A percentile compares a stretch with the other conserved stretches of the same genome.
Evolutionary conservation across 371 early-diverging fungal genomes (phyloP).

Genomic region (Syncephalis fuscata): DNA sequence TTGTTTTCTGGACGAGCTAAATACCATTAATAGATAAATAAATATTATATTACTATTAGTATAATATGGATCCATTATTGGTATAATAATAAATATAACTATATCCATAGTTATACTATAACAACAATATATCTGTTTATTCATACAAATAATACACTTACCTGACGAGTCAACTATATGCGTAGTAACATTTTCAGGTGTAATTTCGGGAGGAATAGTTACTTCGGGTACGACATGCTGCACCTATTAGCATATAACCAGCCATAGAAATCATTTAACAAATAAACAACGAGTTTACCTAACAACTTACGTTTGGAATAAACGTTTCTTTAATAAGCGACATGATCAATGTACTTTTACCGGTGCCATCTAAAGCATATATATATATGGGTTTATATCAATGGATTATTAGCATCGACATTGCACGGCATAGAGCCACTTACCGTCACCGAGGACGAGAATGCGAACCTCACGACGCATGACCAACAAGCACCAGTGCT

Average conservation of each 20-base stretch:
- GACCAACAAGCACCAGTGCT: not conserved
- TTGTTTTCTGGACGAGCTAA: slow-evolving; percentile 72
- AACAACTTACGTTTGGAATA: slow-evolving; percentile 62
- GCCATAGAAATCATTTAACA: not conserved
- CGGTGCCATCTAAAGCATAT: slow-evolving; percentile 56
- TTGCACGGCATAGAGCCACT: slow-evolving; percentile 4
- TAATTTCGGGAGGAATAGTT: slow-evolving; percentile 94
- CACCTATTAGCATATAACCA: slow-evolving; percentile 43
- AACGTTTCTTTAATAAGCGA: slow-evolving; percentile 90
- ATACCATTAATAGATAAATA: too few species aligned
- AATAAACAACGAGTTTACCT: not conserved
- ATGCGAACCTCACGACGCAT: slow-evolving; percentile 87
- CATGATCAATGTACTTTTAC: slow-evolving; percentile 91
- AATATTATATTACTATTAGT: not conserved
- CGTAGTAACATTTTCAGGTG: slow-evolving; percentile 89
- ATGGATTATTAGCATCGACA: not conserved
- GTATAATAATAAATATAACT: not conserved
- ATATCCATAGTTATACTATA: too few species aligned
- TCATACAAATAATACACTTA: slow-evolving; percentile 10
- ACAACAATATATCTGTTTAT: not conserved
- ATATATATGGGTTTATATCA: too few species aligned
- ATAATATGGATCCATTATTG: slow-evolving; percentile 2
- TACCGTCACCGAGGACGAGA: slow-evolving; percentile 82
- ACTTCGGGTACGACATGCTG: slow-evolving; percentile 94
- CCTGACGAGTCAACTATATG: slow-evolving; percentile 91